Percentiles rank a stretch among this genome's conserved stretches.
Conservation (phyloP, 1,284 basidiomycete genomes). For the Inonotus hispidus region DNA sequence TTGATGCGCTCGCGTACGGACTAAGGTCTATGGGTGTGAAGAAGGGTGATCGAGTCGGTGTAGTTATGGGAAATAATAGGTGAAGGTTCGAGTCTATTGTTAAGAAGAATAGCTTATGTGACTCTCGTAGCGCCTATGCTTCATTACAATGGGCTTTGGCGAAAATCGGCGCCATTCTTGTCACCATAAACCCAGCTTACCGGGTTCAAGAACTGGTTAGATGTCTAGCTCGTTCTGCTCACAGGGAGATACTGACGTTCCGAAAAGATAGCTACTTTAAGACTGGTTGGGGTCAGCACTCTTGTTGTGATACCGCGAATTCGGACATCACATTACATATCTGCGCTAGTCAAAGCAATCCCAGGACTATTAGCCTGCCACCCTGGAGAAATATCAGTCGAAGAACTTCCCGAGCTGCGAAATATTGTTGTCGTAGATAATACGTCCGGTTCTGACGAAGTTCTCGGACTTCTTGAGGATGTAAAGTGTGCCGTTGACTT, state of each 20-base stretch:
- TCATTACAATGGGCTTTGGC: constrained; percentile 81
- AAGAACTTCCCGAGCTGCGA: constrained; percentile 56
- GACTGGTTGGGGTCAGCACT: constrained; percentile 62
- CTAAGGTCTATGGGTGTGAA: constrained; percentile 64
- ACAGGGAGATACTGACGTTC: background rate
- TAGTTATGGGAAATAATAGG: constrained; percentile 83
- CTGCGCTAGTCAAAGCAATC: constrained; percentile 51
- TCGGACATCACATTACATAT: constrained; percentile 57
- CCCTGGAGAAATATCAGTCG: constrained; percentile 56
- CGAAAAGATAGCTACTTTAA: constrained; percentile 53
- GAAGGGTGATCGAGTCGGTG: constrained; percentile 75
- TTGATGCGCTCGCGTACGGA: constrained; percentile 65
- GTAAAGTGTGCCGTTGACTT: constrained; percentile 57
- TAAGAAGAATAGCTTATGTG: background rate
- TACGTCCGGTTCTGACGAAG: constrained; percentile 32
- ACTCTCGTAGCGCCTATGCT: constrained; percentile 60
- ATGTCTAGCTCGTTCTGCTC: background rate
- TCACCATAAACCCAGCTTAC: constrained; percentile 82
- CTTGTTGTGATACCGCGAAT: constrained; percentile 71
- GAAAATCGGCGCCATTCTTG: constrained; percentile 72
- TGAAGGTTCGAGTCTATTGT: constrained; percentile 24
- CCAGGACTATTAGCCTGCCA: constrained; percentile 48
- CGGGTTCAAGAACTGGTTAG: constrained; percentile 63
- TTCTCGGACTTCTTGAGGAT: constrained; percentile 37
- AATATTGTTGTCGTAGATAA: constrained; percentile 71